Conservation (phyloP, 306 rosid species). For the Lathyrus tuberosus region DNA sequence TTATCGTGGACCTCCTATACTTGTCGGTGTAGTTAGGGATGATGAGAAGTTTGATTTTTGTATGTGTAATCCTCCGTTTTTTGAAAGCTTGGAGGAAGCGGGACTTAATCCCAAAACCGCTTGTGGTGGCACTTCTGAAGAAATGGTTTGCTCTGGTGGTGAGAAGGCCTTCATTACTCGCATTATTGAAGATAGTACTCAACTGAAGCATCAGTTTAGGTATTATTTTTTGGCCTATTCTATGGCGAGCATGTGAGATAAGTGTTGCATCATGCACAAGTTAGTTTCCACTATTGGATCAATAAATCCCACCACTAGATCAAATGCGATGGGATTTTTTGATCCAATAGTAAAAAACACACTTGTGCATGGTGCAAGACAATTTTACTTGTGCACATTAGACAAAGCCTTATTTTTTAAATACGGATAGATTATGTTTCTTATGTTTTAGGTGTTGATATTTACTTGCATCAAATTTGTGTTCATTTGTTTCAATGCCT, state of each 20-base stretch:
- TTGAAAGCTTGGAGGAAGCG: slow-evolving; percentile 80
- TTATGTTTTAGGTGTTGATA: not conserved
- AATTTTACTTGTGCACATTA: too few relatives aligned
- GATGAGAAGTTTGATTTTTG: slow-evolving; percentile 89
- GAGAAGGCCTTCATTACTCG: slow-evolving; percentile 79
- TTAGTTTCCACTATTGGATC: too few relatives aligned
- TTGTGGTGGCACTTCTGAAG: slow-evolving; percentile 78
- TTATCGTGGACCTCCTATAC: slow-evolving; percentile 74
- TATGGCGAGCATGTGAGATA: not conserved
- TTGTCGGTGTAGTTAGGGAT: slow-evolving; percentile 73
- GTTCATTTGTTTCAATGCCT: slow-evolving; percentile 23
- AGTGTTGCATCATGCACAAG: too few relatives aligned
- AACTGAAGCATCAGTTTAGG: slow-evolving; percentile 65
- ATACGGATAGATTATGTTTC: not conserved
- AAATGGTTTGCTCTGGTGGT: slow-evolving; percentile 93
- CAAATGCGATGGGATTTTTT: too few relatives aligned
- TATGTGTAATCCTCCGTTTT: slow-evolving; percentile 97
- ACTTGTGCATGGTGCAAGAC: too few relatives aligned
- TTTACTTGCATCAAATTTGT: slow-evolving; percentile 10
- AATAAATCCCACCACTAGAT: too few relatives aligned
- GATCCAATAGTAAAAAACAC: too few relatives aligned
- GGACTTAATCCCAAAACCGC: slow-evolving; percentile 89
- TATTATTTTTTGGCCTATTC: slow-evolving; percentile 29
- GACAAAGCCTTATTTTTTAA: too few relatives aligned
- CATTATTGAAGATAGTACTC: slow-evolving; percentile 74